Percentiles rank a stretch among this genome's conserved stretches.
These are phyloP conservation scores for Trichoderma erinaceum DNA, from an alignment of 495 filamentous ascomycete genomes.

Conservation along the genomic window DNA sequence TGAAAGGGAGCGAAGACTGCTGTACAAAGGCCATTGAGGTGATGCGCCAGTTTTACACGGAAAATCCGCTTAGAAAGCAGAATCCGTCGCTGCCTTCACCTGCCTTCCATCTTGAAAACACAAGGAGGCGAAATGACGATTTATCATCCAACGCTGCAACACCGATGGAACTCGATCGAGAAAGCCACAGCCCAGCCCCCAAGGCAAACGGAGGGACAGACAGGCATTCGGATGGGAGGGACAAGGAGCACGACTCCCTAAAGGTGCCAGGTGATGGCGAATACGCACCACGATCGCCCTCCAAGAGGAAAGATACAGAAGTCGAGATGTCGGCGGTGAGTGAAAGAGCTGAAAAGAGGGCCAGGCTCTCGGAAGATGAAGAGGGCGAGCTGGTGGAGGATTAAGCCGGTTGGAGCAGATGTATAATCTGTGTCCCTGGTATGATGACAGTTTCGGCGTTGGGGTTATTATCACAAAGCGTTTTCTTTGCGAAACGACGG, in stretches of 20 bases:
- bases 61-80: constrained; percentile 50
- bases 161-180: constrained; percentile 24
- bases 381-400: constrained; percentile 16
- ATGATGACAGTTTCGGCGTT: background rate
- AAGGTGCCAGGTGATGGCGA: background rate
- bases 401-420: background rate
- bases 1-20: constrained; percentile 54
- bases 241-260: constrained; percentile 5
- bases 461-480: background rate
- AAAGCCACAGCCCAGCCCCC: constrained; percentile 26
- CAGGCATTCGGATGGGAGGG: background rate
- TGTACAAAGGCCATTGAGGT: constrained; percentile 59
- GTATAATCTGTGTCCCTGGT: background rate
- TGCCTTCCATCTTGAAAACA: constrained; percentile 40
- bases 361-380: constrained; percentile 14
- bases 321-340: background rate
- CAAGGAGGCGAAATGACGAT: constrained; percentile 39
- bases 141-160: constrained; percentile 22
- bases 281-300: constrained; percentile 8
- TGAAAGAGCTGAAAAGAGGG: constrained; percentile 14
- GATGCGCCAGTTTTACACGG: constrained; percentile 70
- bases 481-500: background rate
- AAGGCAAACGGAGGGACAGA: constrained; percentile 1
- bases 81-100: constrained; percentile 39
- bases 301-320: constrained; percentile 10